phyloP scores from a whole-genome alignment of 441 rosid genomes.

The Metrosideros polymorpha region DNA sequence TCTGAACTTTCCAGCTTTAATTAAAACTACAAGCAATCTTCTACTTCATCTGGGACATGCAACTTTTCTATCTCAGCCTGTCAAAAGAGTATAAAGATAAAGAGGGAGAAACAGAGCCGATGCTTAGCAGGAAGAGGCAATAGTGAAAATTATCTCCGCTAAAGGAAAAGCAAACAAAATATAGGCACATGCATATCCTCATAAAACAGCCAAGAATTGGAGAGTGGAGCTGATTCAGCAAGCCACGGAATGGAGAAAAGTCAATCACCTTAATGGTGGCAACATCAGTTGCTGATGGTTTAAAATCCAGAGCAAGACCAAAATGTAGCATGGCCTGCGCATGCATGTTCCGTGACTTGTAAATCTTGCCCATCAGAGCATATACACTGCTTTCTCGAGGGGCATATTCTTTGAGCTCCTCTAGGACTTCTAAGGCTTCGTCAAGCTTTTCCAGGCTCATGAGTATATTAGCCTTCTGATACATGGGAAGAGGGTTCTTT shows the following conservation, averaged over 20 bases:
- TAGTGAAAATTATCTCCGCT: neutral
- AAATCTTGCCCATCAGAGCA: conserved; percentile 93
- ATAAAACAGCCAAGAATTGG: neutral
- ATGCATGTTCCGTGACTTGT: conserved; percentile 62
- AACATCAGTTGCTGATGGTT: conserved; percentile 90
- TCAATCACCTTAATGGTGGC: conserved; percentile 75
- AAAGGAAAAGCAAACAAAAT: neutral
- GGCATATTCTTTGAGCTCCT: conserved; percentile 90
- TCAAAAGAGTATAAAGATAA: neutral
- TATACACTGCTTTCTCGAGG: conserved; percentile 95
- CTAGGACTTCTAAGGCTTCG: conserved; percentile 82
- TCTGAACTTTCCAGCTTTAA: neutral
- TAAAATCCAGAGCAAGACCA: conserved; percentile 92
- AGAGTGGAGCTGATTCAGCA: neutral
- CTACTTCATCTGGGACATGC: conserved; percentile 65
- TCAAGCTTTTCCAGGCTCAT: conserved; percentile 67
- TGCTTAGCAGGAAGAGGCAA: neutral
- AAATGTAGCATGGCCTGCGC: conserved; percentile 93
- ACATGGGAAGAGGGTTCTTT: conserved; percentile 97
- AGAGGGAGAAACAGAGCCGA: neutral
- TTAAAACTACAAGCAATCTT: conserved; percentile 28
- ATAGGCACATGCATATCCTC: neutral
- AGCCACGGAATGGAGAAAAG: neutral
- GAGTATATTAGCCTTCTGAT: conserved; percentile 94
- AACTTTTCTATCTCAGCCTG: conserved; percentile 76